A percentile compares a stretch with the other conserved stretches of the same genome.
Conservation (phyloP, 495 filamentous ascomycete genomes). For the Hypoxylon rickii region DNA sequence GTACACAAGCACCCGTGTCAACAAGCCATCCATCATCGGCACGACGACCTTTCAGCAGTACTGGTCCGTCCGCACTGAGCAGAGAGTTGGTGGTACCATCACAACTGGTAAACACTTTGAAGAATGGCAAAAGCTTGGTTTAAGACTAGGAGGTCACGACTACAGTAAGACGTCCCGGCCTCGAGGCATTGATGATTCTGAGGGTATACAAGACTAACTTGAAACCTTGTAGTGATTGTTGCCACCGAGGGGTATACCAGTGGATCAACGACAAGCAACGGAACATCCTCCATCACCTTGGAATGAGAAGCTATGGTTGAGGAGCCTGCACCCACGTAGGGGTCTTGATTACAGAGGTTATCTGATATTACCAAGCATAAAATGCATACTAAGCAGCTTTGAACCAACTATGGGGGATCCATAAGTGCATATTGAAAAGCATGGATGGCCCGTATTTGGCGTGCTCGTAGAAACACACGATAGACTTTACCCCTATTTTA, state of each 20-base stretch:
- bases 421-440: too few relatives aligned
- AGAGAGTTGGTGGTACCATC: slow-evolving; percentile 59
- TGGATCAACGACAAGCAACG: slow-evolving; percentile 28
- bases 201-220: too few relatives aligned
- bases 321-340: too few relatives aligned
- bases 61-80: slow-evolving; percentile 60
- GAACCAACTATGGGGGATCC: too few relatives aligned
- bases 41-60: slow-evolving; percentile 67
- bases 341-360: too few relatives aligned
- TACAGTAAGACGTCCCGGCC: slow-evolving; percentile 41
- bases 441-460: too few relatives aligned
- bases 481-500: too few relatives aligned
- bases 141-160: slow-evolving; percentile 57
- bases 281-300: slow-evolving; percentile 26
- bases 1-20: slow-evolving; percentile 57
- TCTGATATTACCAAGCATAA: too few relatives aligned
- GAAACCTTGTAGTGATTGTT: slow-evolving; percentile 49
- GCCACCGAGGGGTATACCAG: slow-evolving; percentile 62
- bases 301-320: neutral
- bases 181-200: neutral
- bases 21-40: slow-evolving; percentile 63
- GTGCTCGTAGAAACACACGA: too few relatives aligned
- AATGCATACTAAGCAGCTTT: too few relatives aligned
- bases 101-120: slow-evolving; percentile 60
- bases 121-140: slow-evolving; percentile 54